phyloP scores from a whole-genome alignment of 306 rosid species.

The Phaseolus lunatus region DNA sequence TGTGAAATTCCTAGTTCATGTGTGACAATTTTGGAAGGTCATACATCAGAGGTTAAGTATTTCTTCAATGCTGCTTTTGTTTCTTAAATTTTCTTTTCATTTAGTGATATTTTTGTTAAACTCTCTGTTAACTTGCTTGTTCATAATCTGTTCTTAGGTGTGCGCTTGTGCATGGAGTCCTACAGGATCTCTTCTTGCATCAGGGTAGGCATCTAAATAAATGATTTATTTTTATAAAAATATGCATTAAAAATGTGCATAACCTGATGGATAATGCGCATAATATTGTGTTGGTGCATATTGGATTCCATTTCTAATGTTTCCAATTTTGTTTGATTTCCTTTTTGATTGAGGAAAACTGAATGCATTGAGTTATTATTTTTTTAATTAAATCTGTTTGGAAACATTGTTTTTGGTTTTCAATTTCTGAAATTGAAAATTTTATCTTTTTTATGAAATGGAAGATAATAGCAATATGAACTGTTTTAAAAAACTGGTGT shows the following conservation, averaged over 20 bases:
- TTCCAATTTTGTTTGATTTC: conserved; percentile 34
- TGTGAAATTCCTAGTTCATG: conserved; percentile 81
- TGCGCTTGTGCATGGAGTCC: conserved; percentile 99
- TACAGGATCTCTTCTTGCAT: conserved; percentile 89
- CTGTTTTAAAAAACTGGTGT: conserved; percentile 13
- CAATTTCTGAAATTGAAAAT: conserved; percentile 4
- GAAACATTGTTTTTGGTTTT: conserved; percentile 18
- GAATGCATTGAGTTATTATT: conserved; percentile 12
- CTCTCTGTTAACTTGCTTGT: conserved; percentile 35
- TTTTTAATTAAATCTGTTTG: background rate
- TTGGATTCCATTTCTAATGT: conserved; percentile 22
- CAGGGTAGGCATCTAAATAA: conserved; percentile 70
- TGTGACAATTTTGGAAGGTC: conserved; percentile 92
- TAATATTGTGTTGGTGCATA: conserved; percentile 23
- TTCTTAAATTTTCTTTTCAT: conserved; percentile 10
- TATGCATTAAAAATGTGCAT: conserved; percentile 19
- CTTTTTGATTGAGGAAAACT: background rate
- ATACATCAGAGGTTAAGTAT: conserved; percentile 84
- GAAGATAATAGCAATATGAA: background rate
- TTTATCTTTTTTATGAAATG: background rate
- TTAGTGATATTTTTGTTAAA: conserved; percentile 14
- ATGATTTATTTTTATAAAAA: conserved; percentile 20
- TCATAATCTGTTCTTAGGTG: conserved; percentile 67
- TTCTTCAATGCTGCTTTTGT: conserved; percentile 33
- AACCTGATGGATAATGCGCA: conserved; percentile 9